Evolutionary conservation across 257 asterid genomes (phyloP).

Genomic region (Penstemon newberryi): DNA sequence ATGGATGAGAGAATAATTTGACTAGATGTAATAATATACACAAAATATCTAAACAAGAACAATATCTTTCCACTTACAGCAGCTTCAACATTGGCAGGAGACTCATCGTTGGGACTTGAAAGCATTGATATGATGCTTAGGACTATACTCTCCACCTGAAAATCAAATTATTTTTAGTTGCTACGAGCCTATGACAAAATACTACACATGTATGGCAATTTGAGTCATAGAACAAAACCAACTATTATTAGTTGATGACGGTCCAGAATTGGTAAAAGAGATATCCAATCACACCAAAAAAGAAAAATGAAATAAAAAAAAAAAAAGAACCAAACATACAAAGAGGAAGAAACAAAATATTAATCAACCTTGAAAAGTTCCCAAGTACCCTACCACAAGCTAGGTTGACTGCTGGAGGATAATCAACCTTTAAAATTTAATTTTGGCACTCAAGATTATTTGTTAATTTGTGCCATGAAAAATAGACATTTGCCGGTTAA

Average conservation of each 20-base stretch:
- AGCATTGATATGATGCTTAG: constrained; percentile 99
- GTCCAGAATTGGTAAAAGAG: neutral
- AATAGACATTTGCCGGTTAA: too few relatives aligned
- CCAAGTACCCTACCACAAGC: too few relatives aligned
- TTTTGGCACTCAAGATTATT: neutral
- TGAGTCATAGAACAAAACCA: neutral
- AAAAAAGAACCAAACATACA: neutral
- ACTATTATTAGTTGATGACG: neutral
- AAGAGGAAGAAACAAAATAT: neutral
- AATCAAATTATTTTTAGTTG: constrained; percentile 3
- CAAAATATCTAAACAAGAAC: neutral
- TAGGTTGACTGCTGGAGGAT: neutral
- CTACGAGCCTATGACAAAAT: too few relatives aligned
- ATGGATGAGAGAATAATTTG: neutral
- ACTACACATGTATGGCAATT: neutral
- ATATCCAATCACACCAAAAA: neutral
- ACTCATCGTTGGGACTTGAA: constrained; percentile 96
- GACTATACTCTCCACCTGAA: constrained; percentile 98
- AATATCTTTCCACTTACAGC: constrained; percentile 66
- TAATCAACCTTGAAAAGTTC: too few relatives aligned
- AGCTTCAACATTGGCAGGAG: constrained; percentile 99
- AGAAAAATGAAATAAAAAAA: neutral
- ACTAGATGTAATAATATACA: neutral
- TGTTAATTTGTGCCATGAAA: too few relatives aligned
- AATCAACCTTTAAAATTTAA: neutral